Evolutionary conservation across 1,284 basidiomycete species (phyloP), one percentile per base, ranked within the genome.

Genomic region (Ustilago bromivora): DNA sequence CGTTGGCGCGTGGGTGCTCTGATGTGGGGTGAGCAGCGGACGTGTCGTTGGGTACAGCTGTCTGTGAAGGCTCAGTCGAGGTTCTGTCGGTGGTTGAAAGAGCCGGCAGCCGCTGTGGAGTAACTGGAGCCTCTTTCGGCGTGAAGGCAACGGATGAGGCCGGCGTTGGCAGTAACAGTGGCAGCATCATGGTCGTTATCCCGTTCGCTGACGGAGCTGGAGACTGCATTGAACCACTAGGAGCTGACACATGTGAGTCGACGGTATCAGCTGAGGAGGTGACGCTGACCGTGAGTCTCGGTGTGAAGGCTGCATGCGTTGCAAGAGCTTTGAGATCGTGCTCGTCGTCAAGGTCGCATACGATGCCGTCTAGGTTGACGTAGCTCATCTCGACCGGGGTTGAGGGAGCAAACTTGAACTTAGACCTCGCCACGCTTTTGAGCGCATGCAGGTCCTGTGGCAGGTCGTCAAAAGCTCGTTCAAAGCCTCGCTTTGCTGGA

Each of bases 321-420:
- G 66, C 76, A 35, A 82, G 66, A 3, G 80, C 80, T 28, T 66
- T 67, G 31, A 82, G 70, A 49, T 82, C 80, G 38, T 78, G 60
- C 17, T 68, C 65, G 43, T 82, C 80, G 23, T 82, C 76, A 11
- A 82, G 65, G 19, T 78, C 75, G 47, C 76, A 76, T 6, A 65
- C n/a, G 51, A 68, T 43, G 11, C 78, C 80, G 43, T 80, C 78
- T 1, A 72, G 61, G 4, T 79, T 79, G 49, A 73, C 58, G 55
- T 78, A 82, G 57, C 75, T 76, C 57, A 82, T 70, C 53, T 69
- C 46, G 49, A 80, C 61, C 12, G 64, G 52, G 0, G 66, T 52
- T 12, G 61, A 41, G n/a, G 70, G 47, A 2, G 59, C 60, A 5
- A 79, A 35, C 13, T 52, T 61, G 58, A 75, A 82, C 56, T 78